Percentiles rank a stretch among this genome's conserved stretches.
Conservation (phyloP, 345 rosid species). For the Toxicodendron radicans region DNA sequence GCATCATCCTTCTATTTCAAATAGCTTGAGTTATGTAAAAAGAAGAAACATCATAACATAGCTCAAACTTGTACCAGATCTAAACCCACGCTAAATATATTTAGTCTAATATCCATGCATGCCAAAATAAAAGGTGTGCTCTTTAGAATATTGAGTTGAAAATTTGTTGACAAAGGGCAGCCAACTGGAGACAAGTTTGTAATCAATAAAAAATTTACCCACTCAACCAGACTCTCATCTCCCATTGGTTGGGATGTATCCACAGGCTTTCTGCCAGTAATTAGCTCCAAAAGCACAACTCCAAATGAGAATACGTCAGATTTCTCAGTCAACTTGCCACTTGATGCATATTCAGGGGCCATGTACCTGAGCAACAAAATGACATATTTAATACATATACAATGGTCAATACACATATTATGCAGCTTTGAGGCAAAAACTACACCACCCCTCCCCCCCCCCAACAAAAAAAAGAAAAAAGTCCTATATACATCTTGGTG, state of each 20-base stretch:
- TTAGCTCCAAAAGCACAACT: constrained; percentile 89
- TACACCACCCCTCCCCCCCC: background rate
- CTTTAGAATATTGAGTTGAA: background rate
- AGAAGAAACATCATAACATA: background rate
- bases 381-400: constrained; percentile 7
- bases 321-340: constrained; percentile 93
- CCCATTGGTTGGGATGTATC: constrained; percentile 85
- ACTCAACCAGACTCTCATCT: constrained; percentile 96
- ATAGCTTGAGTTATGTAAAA: background rate
- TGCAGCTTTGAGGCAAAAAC: constrained; percentile 10
- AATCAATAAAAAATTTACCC: constrained; percentile 51
- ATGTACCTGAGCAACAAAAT: constrained; percentile 58
- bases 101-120: constrained; percentile 10
- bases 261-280: constrained; percentile 96
- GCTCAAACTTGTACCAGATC: background rate
- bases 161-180: background rate
- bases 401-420: background rate
- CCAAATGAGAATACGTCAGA: constrained; percentile 95
- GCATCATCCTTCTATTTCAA: background rate
- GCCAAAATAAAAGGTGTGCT: background rate
- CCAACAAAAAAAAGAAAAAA: background rate
- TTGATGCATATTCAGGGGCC: constrained; percentile 99
- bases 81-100: background rate
- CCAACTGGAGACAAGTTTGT: background rate
- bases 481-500: background rate